These are phyloP conservation scores for Ophiostoma ips DNA, from an alignment of 2,329 filamentous ascomycete genomes.

Conservation along the genomic window DNA sequence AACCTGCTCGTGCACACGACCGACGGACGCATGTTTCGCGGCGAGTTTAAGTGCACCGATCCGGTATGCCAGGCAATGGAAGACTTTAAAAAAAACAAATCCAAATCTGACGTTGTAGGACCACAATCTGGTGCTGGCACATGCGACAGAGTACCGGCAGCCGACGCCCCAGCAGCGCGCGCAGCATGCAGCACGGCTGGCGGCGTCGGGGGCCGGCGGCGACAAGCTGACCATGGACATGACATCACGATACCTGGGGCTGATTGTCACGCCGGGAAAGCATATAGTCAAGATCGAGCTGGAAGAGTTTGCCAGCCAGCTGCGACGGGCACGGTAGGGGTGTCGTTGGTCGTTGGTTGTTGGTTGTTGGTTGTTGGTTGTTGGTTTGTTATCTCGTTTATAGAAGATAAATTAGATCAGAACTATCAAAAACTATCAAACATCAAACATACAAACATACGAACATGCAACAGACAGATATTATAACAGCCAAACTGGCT, in stretches of 20 bases:
- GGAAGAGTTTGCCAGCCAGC: constrained; percentile 56
- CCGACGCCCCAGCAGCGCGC: constrained; percentile 41
- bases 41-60: constrained; percentile 89
- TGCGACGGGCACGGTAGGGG: constrained; percentile 12
- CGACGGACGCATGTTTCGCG: constrained; percentile 79
- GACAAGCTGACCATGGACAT: constrained; percentile 47
- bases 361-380: too few species aligned
- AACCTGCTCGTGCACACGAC: constrained; percentile 66
- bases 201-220: constrained; percentile 21
- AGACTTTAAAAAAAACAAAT: not conserved
- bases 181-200: constrained; percentile 23
- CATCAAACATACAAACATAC: not conserved
- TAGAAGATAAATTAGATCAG: too few species aligned
- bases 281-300: constrained; percentile 81
- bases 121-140: constrained; percentile 71
- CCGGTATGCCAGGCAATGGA: constrained; percentile 35
- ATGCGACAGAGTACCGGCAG: constrained; percentile 79
- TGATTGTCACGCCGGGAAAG: constrained; percentile 78
- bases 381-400: too few species aligned
- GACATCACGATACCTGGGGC: constrained; percentile 72
- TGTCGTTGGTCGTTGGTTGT: too few species aligned
- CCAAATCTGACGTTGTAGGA: too few species aligned
- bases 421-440: not conserved
- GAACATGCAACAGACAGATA: not conserved
- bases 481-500: not conserved